Percentiles rank a stretch among this genome's conserved stretches.
Conservation (phyloP, 2,329 filamentous ascomycete genomes). For the Ceratocystis lukuohia region DNA sequence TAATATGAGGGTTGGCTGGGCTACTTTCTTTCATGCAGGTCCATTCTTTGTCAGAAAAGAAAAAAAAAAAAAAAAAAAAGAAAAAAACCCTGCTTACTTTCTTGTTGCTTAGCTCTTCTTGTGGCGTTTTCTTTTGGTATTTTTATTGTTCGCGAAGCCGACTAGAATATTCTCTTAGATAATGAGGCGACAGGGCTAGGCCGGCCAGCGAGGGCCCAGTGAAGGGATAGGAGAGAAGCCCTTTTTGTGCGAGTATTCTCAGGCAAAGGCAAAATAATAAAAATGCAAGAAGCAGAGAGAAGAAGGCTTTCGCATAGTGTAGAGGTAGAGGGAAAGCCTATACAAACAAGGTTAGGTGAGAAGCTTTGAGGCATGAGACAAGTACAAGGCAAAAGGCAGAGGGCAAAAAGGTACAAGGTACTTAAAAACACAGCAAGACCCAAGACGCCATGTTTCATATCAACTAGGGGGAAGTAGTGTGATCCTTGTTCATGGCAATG, state of each 20-base stretch:
- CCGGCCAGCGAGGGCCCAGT: background rate
- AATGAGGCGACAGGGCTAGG: background rate
- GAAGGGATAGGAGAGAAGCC: too few relatives aligned
- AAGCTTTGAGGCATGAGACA: background rate
- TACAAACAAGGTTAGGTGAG: too few relatives aligned
- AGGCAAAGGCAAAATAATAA: background rate
- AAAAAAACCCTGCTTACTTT: background rate
- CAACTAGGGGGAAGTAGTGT: background rate
- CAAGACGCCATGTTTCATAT: conserved; percentile 1
- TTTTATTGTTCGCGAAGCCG: background rate
- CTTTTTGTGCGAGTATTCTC: background rate
- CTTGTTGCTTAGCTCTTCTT: background rate
- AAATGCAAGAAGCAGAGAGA: too few relatives aligned
- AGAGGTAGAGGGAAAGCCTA: too few relatives aligned
- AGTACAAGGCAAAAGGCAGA: background rate
- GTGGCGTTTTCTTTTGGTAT: background rate
- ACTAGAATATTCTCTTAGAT: background rate
- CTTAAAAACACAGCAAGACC: background rate
- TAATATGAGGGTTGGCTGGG: background rate
- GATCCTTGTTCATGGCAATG: background rate
- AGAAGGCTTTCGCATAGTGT: too few relatives aligned
- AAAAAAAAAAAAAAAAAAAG: background rate
- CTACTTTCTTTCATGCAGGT: background rate
- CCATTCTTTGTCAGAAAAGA: background rate
- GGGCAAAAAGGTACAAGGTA: background rate